Evolutionary conservation across 2,329 filamentous ascomycete species (phyloP).

Genomic region (Nemania sp.): DNA sequence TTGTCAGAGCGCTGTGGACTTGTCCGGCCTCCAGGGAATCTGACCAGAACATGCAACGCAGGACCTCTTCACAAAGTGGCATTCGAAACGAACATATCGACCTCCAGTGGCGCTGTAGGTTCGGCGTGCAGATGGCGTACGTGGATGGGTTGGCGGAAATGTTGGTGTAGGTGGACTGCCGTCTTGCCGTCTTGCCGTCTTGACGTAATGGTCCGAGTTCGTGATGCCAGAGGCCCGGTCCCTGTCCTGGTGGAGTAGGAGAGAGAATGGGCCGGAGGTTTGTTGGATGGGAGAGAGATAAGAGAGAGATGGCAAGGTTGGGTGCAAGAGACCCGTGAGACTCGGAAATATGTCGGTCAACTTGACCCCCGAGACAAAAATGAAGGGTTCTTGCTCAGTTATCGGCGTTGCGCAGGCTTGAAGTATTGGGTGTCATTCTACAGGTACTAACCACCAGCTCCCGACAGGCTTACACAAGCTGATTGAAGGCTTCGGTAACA

Average conservation of each 20-base stretch:
- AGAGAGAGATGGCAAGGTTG: not conserved
- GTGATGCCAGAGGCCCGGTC: not conserved
- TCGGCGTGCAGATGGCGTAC: not conserved
- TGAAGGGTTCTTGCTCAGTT: conserved; percentile 18
- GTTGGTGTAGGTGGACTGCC: not conserved
- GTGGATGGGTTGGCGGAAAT: not conserved
- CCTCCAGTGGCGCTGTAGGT: not conserved
- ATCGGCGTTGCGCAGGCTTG: conserved; percentile 18
- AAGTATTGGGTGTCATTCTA: conserved; percentile 9
- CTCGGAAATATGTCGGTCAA: not conserved
- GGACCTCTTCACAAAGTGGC: conserved; percentile 4
- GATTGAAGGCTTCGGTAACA: conserved; percentile 23
- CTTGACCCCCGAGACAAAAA: conserved; percentile 1
- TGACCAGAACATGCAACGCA: conserved; percentile 3
- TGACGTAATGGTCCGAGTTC: conserved; percentile 24
- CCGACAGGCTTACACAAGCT: conserved; percentile 20
- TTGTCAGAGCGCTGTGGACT: not conserved
- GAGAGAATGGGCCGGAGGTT: not conserved
- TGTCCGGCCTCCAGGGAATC: not conserved
- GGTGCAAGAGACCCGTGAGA: not conserved
- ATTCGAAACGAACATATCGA: conserved; percentile 18
- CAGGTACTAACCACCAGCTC: not conserved
- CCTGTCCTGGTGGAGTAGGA: not conserved
- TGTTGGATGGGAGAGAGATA: not conserved
- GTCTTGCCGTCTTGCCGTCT: conserved; percentile 7